Evolutionary conservation across 768 basidiomycete genomes (phyloP).

Genomic region (Calocybe indica): DNA sequence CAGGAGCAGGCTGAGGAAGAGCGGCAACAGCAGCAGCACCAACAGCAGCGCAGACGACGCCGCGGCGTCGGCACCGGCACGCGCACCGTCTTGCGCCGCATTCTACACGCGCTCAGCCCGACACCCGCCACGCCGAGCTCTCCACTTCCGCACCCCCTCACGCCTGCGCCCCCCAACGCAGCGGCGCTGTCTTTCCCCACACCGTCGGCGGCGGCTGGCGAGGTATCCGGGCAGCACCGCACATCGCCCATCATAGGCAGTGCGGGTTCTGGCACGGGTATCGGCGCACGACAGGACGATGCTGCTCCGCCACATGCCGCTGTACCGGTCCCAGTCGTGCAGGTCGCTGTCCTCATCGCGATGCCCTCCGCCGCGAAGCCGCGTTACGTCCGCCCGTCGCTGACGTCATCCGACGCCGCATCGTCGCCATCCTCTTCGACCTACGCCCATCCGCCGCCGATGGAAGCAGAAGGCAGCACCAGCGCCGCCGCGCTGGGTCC

Average conservation of each 20-base stretch:
- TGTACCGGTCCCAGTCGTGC: conserved; percentile 24
- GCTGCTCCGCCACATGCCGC: conserved; percentile 15
- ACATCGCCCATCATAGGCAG: not conserved
- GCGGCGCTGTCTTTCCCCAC: not conserved
- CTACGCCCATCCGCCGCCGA: too few species aligned
- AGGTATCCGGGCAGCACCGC: too few species aligned
- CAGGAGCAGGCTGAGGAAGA: not conserved
- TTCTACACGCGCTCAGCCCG: conserved; percentile 12
- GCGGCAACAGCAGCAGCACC: not conserved
- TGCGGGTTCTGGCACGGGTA: not conserved
- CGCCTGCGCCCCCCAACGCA: not conserved
- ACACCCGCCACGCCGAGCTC: conserved; percentile 11
- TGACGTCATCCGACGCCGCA: conserved; percentile 4
- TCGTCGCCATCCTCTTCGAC: conserved; percentile 2
- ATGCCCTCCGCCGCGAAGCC: conserved; percentile 20
- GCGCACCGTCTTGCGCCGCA: conserved; percentile 4
- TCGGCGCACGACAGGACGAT: not conserved
- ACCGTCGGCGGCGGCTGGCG: too few species aligned
- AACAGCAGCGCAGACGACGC: not conserved
- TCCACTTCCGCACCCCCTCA: conserved; percentile 10
- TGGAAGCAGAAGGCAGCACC: too few species aligned
- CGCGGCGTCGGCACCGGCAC: not conserved
- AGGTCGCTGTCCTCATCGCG: conserved; percentile 26
- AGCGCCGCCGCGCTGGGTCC: too few species aligned
- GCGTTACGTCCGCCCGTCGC: not conserved